Evolutionary conservation across 2,329 filamentous ascomycete genomes (phyloP).

Genomic region (Trematosphaeria pertusa): DNA sequence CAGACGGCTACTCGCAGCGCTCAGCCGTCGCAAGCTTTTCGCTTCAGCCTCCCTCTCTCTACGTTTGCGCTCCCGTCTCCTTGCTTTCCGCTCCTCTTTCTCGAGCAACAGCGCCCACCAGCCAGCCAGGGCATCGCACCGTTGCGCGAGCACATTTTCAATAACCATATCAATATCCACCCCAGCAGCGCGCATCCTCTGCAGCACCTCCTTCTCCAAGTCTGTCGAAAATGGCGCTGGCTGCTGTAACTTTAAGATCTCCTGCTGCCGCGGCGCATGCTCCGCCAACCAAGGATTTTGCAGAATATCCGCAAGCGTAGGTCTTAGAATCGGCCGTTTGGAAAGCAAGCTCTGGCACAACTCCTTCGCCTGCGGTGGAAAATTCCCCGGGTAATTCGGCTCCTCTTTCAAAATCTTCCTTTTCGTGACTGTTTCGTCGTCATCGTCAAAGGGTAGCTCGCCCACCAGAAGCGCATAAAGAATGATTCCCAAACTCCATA

Average conservation of each 20-base stretch:
- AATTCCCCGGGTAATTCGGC: slow-evolving; percentile 80
- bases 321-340: slow-evolving; percentile 85
- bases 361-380: slow-evolving; percentile 78
- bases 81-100: slow-evolving; percentile 90
- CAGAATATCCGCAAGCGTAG: slow-evolving; percentile 83
- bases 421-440: slow-evolving; percentile 88
- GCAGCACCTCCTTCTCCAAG: slow-evolving; percentile 87
- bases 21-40: slow-evolving; percentile 80
- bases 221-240: slow-evolving; percentile 83
- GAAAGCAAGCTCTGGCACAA: slow-evolving; percentile 83
- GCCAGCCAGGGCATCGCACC: slow-evolving; percentile 87
- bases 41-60: slow-evolving; percentile 84
- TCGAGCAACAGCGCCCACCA: slow-evolving; percentile 97
- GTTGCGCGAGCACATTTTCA: slow-evolving; percentile 87
- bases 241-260: slow-evolving; percentile 82
- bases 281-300: slow-evolving; percentile 87
- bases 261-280: slow-evolving; percentile 85
- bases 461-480: slow-evolving; percentile 82
- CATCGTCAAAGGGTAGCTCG: slow-evolving; percentile 93
- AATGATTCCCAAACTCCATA: slow-evolving; percentile 90
- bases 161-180: slow-evolving; percentile 95
- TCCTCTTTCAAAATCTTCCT: slow-evolving; percentile 84
- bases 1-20: slow-evolving; percentile 85
- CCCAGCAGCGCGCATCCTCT: slow-evolving; percentile 91
- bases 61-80: slow-evolving; percentile 78